Evolutionary conservation across 352 stramenopile genomes (phyloP).

Genomic region (Pythium chondricola): DNA sequence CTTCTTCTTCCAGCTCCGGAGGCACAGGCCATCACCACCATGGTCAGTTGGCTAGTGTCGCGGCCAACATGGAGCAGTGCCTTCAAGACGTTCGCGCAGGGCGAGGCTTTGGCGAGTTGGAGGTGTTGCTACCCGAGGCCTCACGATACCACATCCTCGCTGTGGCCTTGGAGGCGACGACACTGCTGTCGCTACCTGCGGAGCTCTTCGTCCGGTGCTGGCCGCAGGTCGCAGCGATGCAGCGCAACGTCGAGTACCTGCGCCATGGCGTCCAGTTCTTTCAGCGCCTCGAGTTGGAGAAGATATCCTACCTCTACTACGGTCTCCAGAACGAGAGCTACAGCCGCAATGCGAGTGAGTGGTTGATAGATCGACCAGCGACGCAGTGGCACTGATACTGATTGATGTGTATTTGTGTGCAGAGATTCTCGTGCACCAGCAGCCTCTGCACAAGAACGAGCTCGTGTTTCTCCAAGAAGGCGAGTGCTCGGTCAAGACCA

Average conservation of each 20-base stretch:
- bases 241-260: conserved; percentile 43
- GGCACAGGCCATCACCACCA: not conserved
- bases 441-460: conserved; percentile 16
- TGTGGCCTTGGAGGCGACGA: conserved; percentile 38
- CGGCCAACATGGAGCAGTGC: conserved; percentile 13
- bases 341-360: conserved; percentile 37
- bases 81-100: conserved; percentile 33
- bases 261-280: conserved; percentile 34
- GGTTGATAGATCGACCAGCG: not conserved
- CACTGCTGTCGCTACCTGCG: conserved; percentile 45
- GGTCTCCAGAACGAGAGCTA: conserved; percentile 38
- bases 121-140: conserved; percentile 40
- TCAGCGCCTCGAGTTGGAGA: conserved; percentile 38
- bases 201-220: conserved; percentile 42
- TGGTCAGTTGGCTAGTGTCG: conserved; percentile 5
- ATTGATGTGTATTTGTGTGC: conserved; percentile 8
- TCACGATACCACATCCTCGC: conserved; percentile 27
- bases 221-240: conserved; percentile 25
- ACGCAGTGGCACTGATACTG: no score
- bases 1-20: no score
- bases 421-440: conserved; percentile 35
- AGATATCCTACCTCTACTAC: conserved; percentile 51
- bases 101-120: conserved; percentile 59
- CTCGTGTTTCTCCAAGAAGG: conserved; percentile 50
- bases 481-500: conserved; percentile 32